These are phyloP conservation scores for Berberis thunbergii DNA, from an alignment of 164 flowering plant species.

Conservation along the genomic window DNA sequence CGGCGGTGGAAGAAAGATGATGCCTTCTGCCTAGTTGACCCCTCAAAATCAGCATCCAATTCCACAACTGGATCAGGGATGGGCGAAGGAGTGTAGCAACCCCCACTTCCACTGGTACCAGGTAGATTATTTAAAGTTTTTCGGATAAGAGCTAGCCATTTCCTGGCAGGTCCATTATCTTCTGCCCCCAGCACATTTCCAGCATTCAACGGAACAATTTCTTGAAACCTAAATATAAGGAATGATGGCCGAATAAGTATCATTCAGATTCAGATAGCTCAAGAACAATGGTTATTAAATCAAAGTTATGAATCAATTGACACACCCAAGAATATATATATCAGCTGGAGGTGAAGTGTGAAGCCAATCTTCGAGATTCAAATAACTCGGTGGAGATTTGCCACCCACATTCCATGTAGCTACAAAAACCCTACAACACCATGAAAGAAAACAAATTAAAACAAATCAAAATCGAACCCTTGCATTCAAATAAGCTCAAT, in stretches of 20 bases:
- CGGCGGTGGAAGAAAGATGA: constrained; percentile 45
- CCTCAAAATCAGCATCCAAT: constrained; percentile 35
- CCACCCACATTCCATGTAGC: constrained; percentile 42
- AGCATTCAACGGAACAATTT: constrained; percentile 34
- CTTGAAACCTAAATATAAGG: constrained; percentile 24
- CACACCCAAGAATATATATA: constrained; percentile 34
- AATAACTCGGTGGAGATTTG: constrained; percentile 28
- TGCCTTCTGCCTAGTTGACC: constrained; percentile 56
- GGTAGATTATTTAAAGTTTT: constrained; percentile 28
- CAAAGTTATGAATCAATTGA: not conserved
- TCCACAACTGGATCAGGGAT: constrained; percentile 25
- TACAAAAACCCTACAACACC: constrained; percentile 22
- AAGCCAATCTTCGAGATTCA: constrained; percentile 34
- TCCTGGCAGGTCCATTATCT: constrained; percentile 33
- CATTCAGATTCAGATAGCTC: no score
- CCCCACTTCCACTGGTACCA: constrained; percentile 26
- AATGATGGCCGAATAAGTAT: not conserved
- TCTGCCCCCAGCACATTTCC: constrained; percentile 32
- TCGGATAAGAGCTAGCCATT: constrained; percentile 26
- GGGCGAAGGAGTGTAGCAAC: constrained; percentile 29
- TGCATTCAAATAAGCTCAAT: no score
- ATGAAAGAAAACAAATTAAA: not conserved
- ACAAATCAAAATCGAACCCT: not conserved
- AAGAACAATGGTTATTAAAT: no score
- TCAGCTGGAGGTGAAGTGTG: constrained; percentile 32